phyloP scores from a whole-genome alignment of 1,284 basidiomycete genomes.

The Rhizoctonia solani region DNA sequence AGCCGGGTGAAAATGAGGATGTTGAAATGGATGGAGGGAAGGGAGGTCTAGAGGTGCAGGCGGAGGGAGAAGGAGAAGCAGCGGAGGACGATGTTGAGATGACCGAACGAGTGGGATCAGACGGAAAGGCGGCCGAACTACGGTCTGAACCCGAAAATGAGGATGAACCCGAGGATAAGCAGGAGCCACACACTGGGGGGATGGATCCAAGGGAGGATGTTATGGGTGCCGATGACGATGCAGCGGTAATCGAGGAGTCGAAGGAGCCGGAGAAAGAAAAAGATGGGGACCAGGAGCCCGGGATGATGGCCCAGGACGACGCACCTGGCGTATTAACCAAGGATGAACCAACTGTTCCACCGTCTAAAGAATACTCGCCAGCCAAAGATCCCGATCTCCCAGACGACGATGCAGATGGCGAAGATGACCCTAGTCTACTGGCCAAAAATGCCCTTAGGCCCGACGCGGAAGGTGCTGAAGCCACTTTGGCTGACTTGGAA shows the following conservation, averaged over 20 bases:
- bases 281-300: slow-evolving; percentile 42
- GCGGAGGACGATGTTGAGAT: slow-evolving; percentile 41
- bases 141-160: slow-evolving; percentile 40
- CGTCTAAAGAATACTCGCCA: too few species aligned
- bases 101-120: slow-evolving; percentile 37
- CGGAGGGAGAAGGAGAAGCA: too few species aligned
- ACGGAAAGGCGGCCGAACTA: slow-evolving; percentile 39
- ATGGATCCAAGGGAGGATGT: slow-evolving; percentile 48
- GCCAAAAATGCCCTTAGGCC: slow-evolving; percentile 31
- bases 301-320: slow-evolving; percentile 35
- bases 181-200: slow-evolving; percentile 52
- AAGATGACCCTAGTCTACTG: slow-evolving; percentile 32
- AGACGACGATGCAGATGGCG: slow-evolving; percentile 45
- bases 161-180: slow-evolving; percentile 50
- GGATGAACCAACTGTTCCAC: too few species aligned
- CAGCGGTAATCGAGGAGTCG: slow-evolving; percentile 58
- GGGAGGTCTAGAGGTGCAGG: too few species aligned
- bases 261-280: slow-evolving; percentile 33
- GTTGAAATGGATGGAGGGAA: slow-evolving; percentile 28
- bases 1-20: background rate
- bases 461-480: background rate
- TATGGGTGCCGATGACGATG: slow-evolving; percentile 43
- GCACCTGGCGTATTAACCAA: slow-evolving; percentile 44
- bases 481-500: slow-evolving; percentile 50
- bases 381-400: slow-evolving; percentile 44